A percentile compares a stretch with the other conserved stretches of the same genome.
Evolutionary conservation across 805 yeast genomes (phyloP).

Genomic region (Candida incommunis): DNA sequence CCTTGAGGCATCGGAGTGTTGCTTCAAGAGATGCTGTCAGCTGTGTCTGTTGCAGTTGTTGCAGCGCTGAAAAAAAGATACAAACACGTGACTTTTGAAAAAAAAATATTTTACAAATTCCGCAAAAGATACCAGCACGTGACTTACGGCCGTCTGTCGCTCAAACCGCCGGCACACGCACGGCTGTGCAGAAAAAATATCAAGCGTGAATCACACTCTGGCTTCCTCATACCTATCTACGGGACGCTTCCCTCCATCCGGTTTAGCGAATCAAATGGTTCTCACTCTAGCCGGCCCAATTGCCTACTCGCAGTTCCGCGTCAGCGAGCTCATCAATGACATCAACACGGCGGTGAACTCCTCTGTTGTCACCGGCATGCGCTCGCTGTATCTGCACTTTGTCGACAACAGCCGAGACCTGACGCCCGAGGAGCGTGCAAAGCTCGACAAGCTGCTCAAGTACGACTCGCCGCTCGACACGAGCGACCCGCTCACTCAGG

Average conservation of each 20-base stretch:
- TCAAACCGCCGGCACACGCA: no score
- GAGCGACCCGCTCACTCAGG: slow-evolving; percentile 29
- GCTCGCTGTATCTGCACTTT: slow-evolving; percentile 70
- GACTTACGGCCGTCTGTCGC: no score
- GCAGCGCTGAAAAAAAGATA: background rate
- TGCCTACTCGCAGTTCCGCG: slow-evolving; percentile 80
- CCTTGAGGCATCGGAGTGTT: slow-evolving; percentile 28
- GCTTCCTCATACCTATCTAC: no score
- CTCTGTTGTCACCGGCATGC: slow-evolving; percentile 53
- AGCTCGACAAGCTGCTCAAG: slow-evolving; percentile 44
- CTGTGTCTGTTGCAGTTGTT: background rate
- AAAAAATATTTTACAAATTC: no score
- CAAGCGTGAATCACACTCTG: no score
- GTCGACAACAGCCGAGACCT: slow-evolving; percentile 36
- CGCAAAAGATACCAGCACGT: no score
- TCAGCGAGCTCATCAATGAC: slow-evolving; percentile 54
- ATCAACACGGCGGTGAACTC: slow-evolving; percentile 59
- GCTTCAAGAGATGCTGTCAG: background rate
- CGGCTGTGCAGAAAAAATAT: no score
- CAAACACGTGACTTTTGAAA: background rate
- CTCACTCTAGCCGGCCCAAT: slow-evolving; percentile 70
- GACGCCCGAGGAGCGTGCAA: slow-evolving; percentile 20
- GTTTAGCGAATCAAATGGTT: no score
- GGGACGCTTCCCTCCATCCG: no score
- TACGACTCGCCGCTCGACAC: slow-evolving; percentile 59